These are phyloP conservation scores for Paecilomyces formosus DNA, from an alignment of 2,329 filamentous ascomycete species.

Conservation along the genomic window DNA sequence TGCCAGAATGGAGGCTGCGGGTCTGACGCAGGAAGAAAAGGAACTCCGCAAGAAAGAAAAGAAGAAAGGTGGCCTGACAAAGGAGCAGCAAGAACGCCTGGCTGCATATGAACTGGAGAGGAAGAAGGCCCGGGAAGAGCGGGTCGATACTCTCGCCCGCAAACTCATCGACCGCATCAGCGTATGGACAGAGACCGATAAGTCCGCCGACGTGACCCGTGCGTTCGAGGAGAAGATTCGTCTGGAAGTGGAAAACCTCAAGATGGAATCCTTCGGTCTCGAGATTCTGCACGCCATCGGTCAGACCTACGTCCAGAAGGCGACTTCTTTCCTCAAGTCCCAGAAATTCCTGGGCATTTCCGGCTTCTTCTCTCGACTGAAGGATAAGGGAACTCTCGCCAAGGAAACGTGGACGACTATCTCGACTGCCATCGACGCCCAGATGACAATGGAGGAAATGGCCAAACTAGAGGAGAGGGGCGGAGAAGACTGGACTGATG, in stretches of 20 bases:
- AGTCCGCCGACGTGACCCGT: conserved; percentile 70
- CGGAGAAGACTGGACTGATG: conserved; percentile 96
- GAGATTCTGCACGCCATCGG: conserved; percentile 96
- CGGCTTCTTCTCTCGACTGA: conserved; percentile 87
- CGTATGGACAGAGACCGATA: conserved; percentile 97
- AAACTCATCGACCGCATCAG: conserved; percentile 87
- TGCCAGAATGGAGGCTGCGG: conserved; percentile 55
- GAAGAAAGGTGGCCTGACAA: conserved; percentile 78
- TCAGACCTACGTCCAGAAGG: conserved; percentile 81
- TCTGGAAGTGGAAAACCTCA: conserved; percentile 92
- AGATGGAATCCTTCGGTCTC: conserved; percentile 97
- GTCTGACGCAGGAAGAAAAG: conserved; percentile 65
- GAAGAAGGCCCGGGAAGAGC: conserved; percentile 74
- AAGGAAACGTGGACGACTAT: conserved; percentile 99
- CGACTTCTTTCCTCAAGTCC: conserved; percentile 77
- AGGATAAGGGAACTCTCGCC: conserved; percentile 92
- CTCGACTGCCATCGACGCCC: conserved; percentile 88
- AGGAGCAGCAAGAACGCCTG: conserved; percentile 90
- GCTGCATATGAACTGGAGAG: conserved; percentile 83
- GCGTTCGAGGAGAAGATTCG: conserved; percentile 93
- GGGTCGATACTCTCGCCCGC: conserved; percentile 72
- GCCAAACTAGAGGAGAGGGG: conserved; percentile 89
- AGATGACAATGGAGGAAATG: conserved; percentile 99
- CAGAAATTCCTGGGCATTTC: conserved; percentile 96
- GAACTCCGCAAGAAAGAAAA: conserved; percentile 73